Evolutionary conservation across 2,329 filamentous ascomycete species (phyloP), one percentile per base, ranked within the genome.

Genomic region (Sporothrix phasma): DNA sequence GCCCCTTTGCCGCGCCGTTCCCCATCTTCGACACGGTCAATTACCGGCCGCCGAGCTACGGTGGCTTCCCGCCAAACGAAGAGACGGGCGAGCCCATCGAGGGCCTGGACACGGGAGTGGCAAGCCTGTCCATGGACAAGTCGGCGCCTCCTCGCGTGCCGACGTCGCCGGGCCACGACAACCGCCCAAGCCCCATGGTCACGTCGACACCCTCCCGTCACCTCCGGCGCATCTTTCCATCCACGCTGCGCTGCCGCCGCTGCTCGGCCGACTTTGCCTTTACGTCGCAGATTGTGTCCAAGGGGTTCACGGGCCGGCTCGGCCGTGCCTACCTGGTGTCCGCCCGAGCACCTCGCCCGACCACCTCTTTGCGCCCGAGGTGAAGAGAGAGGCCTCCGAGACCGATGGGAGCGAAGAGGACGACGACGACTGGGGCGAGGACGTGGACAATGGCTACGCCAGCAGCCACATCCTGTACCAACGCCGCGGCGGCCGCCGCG

Each of bases 241-340:
- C 84, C 70, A 84, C 81, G 1, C 74, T 88, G 59, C 80, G 83
- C 67, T 88, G 85, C 74, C 76, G 77, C 39, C 76, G 74, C 59
- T 88, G 85, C 75, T 78, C 82, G 13, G 76, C 80, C 63, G 84
- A 88, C 72, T 72, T 88, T n/a, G 85, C 84, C 19, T 84, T 84
- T 70, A 72, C 77, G 17, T 78, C 80, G 13, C 84, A 87, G 71
- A 82, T 88, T 66, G 79, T 88, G 45, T 84, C 80, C 67, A 87
- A 87, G 71, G 82, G 84, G 67, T 88, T 88, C 74, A 86, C 81
- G 0, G 86, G 86, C 19, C 83, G 84, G 22, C 81, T 87, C 72
- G 86, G 86, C 5, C 80, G 84, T 26, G 85, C 85, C 13, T 86
- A 82, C 70, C 79, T 88, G 58, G 82, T 88, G 58, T 76, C 81